phyloP scores from a whole-genome alignment of 352 stramenopile species.

The Phytophthora meadii region DNA sequence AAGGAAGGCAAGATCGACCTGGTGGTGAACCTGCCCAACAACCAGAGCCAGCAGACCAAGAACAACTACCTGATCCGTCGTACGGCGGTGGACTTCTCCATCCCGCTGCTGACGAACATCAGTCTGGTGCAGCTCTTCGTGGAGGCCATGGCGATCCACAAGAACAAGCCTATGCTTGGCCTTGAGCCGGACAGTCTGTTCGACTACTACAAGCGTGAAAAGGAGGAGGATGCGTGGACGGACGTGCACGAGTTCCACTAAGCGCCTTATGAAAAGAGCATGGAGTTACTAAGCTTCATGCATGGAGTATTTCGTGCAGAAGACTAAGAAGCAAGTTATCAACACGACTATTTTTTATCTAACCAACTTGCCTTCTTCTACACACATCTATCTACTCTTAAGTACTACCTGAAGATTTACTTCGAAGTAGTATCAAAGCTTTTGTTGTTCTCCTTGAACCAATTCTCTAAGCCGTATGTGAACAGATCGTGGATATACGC shows the following conservation, averaged over 20 bases:
- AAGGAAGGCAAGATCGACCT: constrained; percentile 96
- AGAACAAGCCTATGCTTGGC: constrained; percentile 92
- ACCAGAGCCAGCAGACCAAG: constrained; percentile 86
- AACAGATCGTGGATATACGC: constrained; percentile 55
- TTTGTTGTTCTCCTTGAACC: constrained; percentile 54
- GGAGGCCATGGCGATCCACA: constrained; percentile 93
- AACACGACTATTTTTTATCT: constrained; percentile 39
- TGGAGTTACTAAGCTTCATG: constrained; percentile 14
- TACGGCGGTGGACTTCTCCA: constrained; percentile 93
- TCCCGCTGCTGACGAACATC: constrained; percentile 93
- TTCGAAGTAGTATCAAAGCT: constrained; percentile 9
- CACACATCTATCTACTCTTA: no score
- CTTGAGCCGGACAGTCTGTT: constrained; percentile 96
- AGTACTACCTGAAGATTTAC: no score
- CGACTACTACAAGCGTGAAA: constrained; percentile 97
- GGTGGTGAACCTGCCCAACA: constrained; percentile 93
- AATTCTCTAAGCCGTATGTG: constrained; percentile 54
- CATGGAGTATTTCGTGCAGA: constrained; percentile 31
- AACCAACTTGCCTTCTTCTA: constrained; percentile 1
- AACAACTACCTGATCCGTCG: constrained; percentile 95
- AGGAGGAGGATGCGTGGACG: constrained; percentile 94
- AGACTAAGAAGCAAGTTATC: constrained; percentile 28
- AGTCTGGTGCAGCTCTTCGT: constrained; percentile 94
- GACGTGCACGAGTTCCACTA: constrained; percentile 97
- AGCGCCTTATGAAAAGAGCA: constrained; percentile 27